Evolutionary conservation across 768 basidiomycete species (phyloP), one percentile per base, ranked within the genome.

Genomic region (Mycena belliarum): DNA sequence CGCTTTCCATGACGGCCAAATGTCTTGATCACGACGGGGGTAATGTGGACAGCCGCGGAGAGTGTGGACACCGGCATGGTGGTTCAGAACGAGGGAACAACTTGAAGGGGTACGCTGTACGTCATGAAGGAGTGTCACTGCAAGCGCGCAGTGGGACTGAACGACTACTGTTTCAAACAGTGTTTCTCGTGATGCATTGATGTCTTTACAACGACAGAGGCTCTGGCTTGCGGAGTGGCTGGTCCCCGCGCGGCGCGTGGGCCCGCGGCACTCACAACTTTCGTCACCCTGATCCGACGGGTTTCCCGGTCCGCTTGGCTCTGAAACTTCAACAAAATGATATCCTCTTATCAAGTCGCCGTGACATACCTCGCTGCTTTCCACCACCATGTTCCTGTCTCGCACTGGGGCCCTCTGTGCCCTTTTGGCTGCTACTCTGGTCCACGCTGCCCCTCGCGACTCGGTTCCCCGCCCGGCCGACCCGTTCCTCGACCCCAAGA

Each of bases 1-100:
- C 72, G 73, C 64, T 76, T 76, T 5, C 68, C 68, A 66, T 87
- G 84, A 28, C 71, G 63, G 18, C 78, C 60, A 63, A 87, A 79
- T 1, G 83, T 85, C 65, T 79, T 78, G 50, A 85, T 50, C 21
- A 80, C 83, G 32, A 82, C 83, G 50, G 83, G 83, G 2, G 81
- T 73, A 46, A 84, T 84, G 66, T 83, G 78, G 1, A 77, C 63
- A 1, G 83, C 82, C 7, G 82, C 81, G n/a, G 82, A 78, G 6
- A 75, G 59, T 4, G 83, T 85, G 23, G 76, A 77, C 25, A 84
- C 80, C 23, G 81, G 76, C 83, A 86, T 59, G 32, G n/a, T 16
- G n/a, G 42, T 7, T 7, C 38, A 32, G 7, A 32, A 12, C 29
- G 7, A 35, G 33, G 33, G 20, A 7, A 15, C 33, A 10, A 4